Base-by-base conservation (phyloP, 768 basidiomycete species). In the Agrocybe chaxingu region DNA sequence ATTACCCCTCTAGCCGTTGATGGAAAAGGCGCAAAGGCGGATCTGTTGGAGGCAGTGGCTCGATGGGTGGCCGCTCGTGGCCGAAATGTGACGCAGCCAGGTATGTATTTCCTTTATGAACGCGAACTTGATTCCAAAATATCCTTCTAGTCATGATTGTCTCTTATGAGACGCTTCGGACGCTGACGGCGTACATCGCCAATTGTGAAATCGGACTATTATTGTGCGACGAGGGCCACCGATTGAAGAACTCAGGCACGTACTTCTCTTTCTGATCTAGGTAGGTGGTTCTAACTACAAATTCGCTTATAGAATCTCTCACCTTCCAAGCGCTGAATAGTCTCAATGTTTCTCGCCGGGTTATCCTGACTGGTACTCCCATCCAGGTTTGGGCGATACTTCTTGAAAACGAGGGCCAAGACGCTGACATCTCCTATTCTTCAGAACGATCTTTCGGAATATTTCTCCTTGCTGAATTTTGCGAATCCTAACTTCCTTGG, bases 201-300 rank as follows among this genome's bases (percentile, higher is more conserved):
- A 81, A 78, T 50, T 92, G 89, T 55, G 83, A 76, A 45, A 89
- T 99, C 42, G 97, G 97, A 2, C 69, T 99, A 11, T 70, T 99
- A n/a, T 80, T 99, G 30, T 96, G 93, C 54, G 96, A 99, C 60
- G 96, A 99, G 72, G 96, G 96, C 3, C 96, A 99, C 72, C 77
- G 96, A 45, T 73, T 99, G 52, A 99, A 99, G 72, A 99, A 99
- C 64, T 90, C 90, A 42, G 90, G 94, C 90, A 56, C 39, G 30
- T 4, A 30, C 38, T 31, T 16, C 37, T 34, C 34, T 31, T 30
- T 55, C 13, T 18, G 10, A 7, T 13, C 11, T 4, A 11, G 1
- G 7, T 3, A 16, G 8, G 30, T 7, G 13, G 9, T 32, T 18
- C n/a, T 18, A 8, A 24, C 13, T 16, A 8, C 24, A 24, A 5